phyloP scores from a whole-genome alignment of 2,329 filamentous ascomycete species.

The Cercospora brassicicola region DNA sequence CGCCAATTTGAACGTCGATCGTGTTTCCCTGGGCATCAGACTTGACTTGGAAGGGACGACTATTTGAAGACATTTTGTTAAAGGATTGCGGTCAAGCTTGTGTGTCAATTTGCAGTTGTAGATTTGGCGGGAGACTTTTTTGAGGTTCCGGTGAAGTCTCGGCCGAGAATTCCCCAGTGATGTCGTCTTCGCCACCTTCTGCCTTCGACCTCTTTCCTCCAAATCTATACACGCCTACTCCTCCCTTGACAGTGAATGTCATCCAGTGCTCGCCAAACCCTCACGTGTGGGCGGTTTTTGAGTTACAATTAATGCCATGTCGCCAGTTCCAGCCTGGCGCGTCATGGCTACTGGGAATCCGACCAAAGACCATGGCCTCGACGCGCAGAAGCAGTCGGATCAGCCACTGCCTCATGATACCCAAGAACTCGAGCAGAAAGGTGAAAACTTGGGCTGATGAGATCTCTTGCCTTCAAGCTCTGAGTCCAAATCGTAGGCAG shows the following conservation, averaged over 20 bases:
- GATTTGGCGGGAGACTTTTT: neutral
- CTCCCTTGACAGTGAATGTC: neutral
- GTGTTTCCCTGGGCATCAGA: slow-evolving; percentile 49
- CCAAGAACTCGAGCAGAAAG: neutral
- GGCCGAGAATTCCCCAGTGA: neutral
- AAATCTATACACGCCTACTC: neutral
- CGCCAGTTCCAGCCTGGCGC: neutral
- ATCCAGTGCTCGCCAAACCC: neutral
- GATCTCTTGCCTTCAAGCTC: neutral
- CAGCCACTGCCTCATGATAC: neutral
- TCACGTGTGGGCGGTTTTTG: neutral
- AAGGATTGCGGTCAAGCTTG: neutral
- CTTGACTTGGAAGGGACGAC: slow-evolving; percentile 85
- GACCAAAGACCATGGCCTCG: neutral
- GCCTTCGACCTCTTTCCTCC: neutral
- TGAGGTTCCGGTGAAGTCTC: neutral
- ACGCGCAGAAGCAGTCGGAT: neutral
- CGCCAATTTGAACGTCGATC: slow-evolving; percentile 25
- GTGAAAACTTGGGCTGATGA: neutral
- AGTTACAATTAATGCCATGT: neutral
- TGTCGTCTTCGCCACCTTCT: neutral
- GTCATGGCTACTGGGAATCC: neutral
- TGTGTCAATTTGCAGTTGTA: neutral
- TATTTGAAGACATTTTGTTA: slow-evolving; percentile 18
- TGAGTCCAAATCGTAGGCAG: neutral